Percentiles rank a stretch among this genome's conserved stretches.
Evolutionary conservation across 2,329 filamentous ascomycete species (phyloP).

Genomic region (Metarhizium humberi): DNA sequence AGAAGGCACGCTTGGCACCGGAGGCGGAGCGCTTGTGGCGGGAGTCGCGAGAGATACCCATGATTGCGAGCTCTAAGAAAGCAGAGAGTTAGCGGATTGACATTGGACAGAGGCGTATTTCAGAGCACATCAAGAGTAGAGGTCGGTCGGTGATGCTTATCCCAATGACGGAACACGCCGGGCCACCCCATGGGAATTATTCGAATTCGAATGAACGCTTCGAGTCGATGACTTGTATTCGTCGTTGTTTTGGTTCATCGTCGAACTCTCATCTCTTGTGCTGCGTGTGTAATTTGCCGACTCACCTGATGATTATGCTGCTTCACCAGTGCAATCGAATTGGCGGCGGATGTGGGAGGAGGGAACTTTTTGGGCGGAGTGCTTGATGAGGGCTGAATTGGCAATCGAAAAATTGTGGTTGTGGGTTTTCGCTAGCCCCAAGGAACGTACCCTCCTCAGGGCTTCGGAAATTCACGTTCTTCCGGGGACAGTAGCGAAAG

Average conservation of each 20-base stretch:
- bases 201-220: too few species aligned
- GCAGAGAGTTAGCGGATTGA: slow-evolving; percentile 10
- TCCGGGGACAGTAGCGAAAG: background rate
- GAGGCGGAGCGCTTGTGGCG: slow-evolving; percentile 99
- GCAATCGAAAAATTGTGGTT: slow-evolving; percentile 30
- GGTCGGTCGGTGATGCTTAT: background rate
- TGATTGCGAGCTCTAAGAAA: slow-evolving; percentile 62
- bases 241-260: background rate
- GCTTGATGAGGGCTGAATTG: slow-evolving; percentile 19
- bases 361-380: slow-evolving; percentile 25
- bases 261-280: background rate
- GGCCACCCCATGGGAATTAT: background rate
- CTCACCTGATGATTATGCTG: slow-evolving; percentile 39
- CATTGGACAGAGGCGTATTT: background rate
- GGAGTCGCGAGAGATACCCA: slow-evolving; percentile 99
- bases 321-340: slow-evolving; percentile 40
- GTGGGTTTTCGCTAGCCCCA: slow-evolving; percentile 27
- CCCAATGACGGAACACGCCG: too few species aligned
- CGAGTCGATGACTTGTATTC: background rate
- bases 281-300: slow-evolving; percentile 9
- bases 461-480: slow-evolving; percentile 18
- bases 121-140: background rate
- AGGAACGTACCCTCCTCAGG: slow-evolving; percentile 22
- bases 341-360: slow-evolving; percentile 26
- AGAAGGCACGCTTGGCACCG: slow-evolving; percentile 94